Conservation (phyloP, 1,284 basidiomycete species). For the Singerocomus inundabilis region DNA sequence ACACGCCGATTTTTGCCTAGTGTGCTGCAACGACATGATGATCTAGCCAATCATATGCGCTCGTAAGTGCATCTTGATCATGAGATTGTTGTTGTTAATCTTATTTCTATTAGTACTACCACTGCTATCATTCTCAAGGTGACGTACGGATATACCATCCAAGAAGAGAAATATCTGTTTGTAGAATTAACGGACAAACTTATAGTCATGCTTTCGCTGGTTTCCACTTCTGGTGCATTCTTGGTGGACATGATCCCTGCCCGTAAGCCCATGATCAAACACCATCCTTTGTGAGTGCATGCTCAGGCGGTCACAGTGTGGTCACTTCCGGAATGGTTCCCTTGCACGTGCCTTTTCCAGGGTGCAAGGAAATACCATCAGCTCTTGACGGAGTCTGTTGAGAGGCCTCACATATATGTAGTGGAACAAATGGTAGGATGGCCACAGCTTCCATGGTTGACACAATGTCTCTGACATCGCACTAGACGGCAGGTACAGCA, state of each 20-base stretch:
- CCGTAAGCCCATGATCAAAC: constrained; percentile 12
- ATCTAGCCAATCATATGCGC: constrained; percentile 20
- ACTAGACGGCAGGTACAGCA: constrained; percentile 39
- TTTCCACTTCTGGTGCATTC: constrained; percentile 24
- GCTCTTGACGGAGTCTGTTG: constrained; percentile 32
- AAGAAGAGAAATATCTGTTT: constrained; percentile 28
- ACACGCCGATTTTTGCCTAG: constrained; percentile 25
- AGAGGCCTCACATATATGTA: constrained; percentile 40
- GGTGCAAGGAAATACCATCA: constrained; percentile 38
- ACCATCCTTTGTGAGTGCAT: neutral
- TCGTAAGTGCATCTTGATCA: constrained; percentile 20
- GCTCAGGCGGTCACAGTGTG: constrained; percentile 32
- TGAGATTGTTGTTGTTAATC: neutral
- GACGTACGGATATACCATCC: constrained; percentile 24
- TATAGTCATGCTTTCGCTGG: constrained; percentile 13
- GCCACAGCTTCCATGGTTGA: neutral
- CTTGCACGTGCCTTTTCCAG: constrained; percentile 45
- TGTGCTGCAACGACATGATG: constrained; percentile 18
- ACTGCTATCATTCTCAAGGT: constrained; percentile 21
- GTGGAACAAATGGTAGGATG: constrained; percentile 41
- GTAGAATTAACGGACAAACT: constrained; percentile 26
- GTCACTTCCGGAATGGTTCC: constrained; percentile 49
- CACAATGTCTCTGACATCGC: neutral
- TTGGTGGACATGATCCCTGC: constrained; percentile 33
- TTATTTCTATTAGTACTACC: constrained; percentile 7